Evolutionary conservation across 1,284 basidiomycete genomes (phyloP), one percentile per base, ranked within the genome.

Genomic region (Boletus subluridellus): DNA sequence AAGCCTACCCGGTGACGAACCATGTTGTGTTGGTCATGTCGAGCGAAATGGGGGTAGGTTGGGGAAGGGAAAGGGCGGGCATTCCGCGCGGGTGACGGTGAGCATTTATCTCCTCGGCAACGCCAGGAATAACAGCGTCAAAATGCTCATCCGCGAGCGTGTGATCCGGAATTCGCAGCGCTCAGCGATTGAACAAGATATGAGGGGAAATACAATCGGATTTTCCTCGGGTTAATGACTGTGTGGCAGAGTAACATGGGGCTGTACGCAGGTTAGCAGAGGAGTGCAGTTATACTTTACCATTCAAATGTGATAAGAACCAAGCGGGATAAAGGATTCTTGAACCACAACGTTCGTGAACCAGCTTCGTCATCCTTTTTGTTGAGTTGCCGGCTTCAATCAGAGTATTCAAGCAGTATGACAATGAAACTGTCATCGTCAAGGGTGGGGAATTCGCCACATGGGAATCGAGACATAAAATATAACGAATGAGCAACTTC

Each of bases 1-100:
- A 15, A 12, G n/a, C 56, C 9, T 32, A 54, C 59, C 57, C 59
- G 7, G 59, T 60, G 41, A 60, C 17, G 50, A 59, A 47, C 59
- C 59, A 60, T 8, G 57, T 59, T 15, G 50, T 50, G 35, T 39
- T 53, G 39, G 30, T 17, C 50, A 46, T 49, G 21, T 49, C 30
- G 32, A 35, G 32, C 12, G 47, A 15, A 15, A 49, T 24, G 47
- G 11, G 28, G 10, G 14, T 17, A n/a, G 26, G 17, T 26, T 32
- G 6, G 10, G 3, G 46, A 21, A 21, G 21, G 47, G 48, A 17
- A 42, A 54, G 35, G 11, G 32, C 5, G 26, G 26, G 24, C 4
- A 17, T 21, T 34, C n/a, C 21, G 6, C 28, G 37, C 24, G 15
- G 54, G 30, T 1, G 21, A 55, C 11, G 11, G 28, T 35, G 30